These are phyloP conservation scores for Eucalyptus virginea DNA, from an alignment of 345 rosid genomes.

Conservation along the genomic window DNA sequence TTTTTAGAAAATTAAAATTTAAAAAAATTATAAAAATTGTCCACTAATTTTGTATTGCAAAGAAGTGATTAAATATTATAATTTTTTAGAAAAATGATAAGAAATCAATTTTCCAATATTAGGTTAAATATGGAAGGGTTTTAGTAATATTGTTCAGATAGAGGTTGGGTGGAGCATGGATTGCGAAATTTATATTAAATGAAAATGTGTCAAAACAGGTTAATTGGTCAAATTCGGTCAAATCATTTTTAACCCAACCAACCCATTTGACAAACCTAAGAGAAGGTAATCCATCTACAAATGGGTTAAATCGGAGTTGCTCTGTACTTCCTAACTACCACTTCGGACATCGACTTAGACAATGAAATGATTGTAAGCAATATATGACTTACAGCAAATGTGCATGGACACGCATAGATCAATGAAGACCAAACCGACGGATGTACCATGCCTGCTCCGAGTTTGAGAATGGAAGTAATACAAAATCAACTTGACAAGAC, in stretches of 20 bases:
- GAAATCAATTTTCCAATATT: too few species aligned
- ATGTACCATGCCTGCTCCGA: neutral
- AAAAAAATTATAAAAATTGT: too few species aligned
- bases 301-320: neutral
- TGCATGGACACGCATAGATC: neutral
- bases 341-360: neutral
- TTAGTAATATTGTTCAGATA: too few species aligned
- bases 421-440: neutral
- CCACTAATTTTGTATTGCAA: too few species aligned
- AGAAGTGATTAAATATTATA: too few species aligned
- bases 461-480: neutral
- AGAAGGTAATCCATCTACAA: neutral
- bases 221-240: accelerated
- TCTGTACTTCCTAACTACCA: neutral
- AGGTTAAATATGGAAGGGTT: too few species aligned
- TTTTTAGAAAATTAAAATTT: too few species aligned
- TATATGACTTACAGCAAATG: neutral
- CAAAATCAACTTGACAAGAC: neutral
- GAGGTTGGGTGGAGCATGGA: too few species aligned
- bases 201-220: accelerated
- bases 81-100: too few species aligned
- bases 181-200: too few species aligned
- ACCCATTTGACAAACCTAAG: too few species aligned
- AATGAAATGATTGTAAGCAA: neutral
- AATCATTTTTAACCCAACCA: too few species aligned